Evolutionary conservation across 306 rosid genomes (phyloP), one percentile per base, ranked within the genome.

Genomic region (Malus orientalis): DNA sequence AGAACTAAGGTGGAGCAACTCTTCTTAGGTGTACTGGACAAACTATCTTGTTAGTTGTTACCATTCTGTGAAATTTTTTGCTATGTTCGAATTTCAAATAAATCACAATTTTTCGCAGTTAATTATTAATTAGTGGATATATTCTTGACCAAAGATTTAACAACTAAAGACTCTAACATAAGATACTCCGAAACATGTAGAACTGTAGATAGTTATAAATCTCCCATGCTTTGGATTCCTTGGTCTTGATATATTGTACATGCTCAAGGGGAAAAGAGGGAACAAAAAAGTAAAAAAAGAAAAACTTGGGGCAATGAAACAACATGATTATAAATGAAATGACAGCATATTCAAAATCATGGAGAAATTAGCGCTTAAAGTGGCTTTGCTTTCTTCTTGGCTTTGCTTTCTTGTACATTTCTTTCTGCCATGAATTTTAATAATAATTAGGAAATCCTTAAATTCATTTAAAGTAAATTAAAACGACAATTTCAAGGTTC

Each of bases 271-370:
- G 60, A 59, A 79, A 76, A 74, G 78, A 53, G 11, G 29, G 51
- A 62, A 32, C 22, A 60, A 11, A 38, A 83, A 80, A 83, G 86
- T 32, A 72, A 83, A 78, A 82, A 70, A 72, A 82, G 76, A 82
- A 70, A 68, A 74, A 76, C 78, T 83, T 42, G 86, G 83, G 80
- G 89, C 60, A 16, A 29, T 44, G 81, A 73, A 87, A 45, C 73
- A 76, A 70, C 73, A 76, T 82, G 76, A 87, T 69, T 80, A 76
- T 40, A 18, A 69, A 82, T 81, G 74, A 76, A 60, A 74, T 81
- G 91, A 87, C 88, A 87, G 65, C 86, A 89, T 83, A 86, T 83
- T 78, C 70, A 73, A 70, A 58, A 68, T 71, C 44, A 59, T 25
- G 82, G 45, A 74, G 32, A 23, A 67, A 57, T 76, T 6, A 76